Percentiles rank a stretch among this genome's conserved stretches.
phyloP scores from a whole-genome alignment of 441 rosid genomes.

The Jatropha multifida region DNA sequence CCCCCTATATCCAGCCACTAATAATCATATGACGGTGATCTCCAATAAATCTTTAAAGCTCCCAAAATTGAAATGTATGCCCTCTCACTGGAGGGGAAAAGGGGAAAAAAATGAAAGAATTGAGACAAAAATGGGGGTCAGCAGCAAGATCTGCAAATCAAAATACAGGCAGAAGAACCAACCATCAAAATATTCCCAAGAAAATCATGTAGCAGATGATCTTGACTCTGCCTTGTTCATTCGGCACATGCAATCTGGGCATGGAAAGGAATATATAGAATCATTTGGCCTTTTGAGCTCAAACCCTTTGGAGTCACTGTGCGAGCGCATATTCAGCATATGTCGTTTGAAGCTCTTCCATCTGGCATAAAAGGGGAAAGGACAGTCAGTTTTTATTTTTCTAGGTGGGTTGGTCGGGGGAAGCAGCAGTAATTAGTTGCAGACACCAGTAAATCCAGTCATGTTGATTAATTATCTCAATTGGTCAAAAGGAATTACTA shows the following conservation, averaged over 20 bases:
- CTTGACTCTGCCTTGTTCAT: slow-evolving; percentile 61
- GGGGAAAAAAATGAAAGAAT: slow-evolving; percentile 60
- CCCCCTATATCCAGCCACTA: slow-evolving; percentile 29
- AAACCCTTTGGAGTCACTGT: slow-evolving; percentile 92
- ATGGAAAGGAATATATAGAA: slow-evolving; percentile 85
- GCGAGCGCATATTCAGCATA: slow-evolving; percentile 87
- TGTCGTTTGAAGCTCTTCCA: slow-evolving; percentile 96
- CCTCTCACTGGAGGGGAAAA: slow-evolving; percentile 32
- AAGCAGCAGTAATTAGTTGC: too few species aligned
- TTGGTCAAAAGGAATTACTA: not conserved
- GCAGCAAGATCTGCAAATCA: slow-evolving; percentile 30
- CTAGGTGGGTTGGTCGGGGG: not conserved
- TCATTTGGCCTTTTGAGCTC: slow-evolving; percentile 90
- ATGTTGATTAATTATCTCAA: not conserved
- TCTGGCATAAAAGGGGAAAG: slow-evolving; percentile 34
- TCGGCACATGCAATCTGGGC: slow-evolving; percentile 98
- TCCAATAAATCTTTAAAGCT: slow-evolving; percentile 41
- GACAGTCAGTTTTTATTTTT: not conserved
- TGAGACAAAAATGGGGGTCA: slow-evolving; percentile 40
- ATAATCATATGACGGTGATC: slow-evolving; percentile 35
- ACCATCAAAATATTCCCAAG: slow-evolving; percentile 18
- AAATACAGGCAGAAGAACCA: slow-evolving; percentile 27
- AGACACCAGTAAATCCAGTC: not conserved
- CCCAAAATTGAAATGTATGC: slow-evolving; percentile 39
- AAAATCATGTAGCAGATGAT: slow-evolving; percentile 50